These are phyloP conservation scores for Apiospora saccharicola DNA, from an alignment of 2,329 filamentous ascomycete genomes.

Conservation along the genomic window DNA sequence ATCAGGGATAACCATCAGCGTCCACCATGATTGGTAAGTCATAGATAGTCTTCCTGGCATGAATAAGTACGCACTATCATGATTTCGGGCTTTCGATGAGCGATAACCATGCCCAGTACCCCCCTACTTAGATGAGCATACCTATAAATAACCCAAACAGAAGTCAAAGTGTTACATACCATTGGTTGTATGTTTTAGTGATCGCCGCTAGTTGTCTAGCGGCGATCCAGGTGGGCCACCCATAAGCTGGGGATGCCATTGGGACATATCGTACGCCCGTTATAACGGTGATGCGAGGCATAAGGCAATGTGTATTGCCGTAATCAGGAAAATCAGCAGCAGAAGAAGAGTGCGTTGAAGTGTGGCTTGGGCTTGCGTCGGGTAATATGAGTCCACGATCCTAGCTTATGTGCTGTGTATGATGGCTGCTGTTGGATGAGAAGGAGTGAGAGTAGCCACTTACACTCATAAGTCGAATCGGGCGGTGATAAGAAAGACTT, in stretches of 20 bases:
- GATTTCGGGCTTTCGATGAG: neutral
- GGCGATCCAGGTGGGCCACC: neutral
- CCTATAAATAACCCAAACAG: neutral
- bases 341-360: too few species aligned
- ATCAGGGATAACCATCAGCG: neutral
- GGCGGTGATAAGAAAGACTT: neutral
- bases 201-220: conserved; percentile 2
- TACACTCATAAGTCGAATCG: neutral
- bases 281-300: neutral
- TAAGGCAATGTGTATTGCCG: neutral
- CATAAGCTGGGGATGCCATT: neutral
- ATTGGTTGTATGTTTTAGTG: neutral
- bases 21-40: too few species aligned
- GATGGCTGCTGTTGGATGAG: neutral
- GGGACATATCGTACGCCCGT: neutral
- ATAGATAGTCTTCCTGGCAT: too few species aligned
- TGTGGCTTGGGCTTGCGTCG: too few species aligned
- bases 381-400: too few species aligned
- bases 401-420: neutral
- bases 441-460: neutral
- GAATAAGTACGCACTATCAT: neutral
- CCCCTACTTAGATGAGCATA: neutral
- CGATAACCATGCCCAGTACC: neutral
- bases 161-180: neutral
- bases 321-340: neutral